Evolutionary conservation across 805 yeast genomes (phyloP).

Genomic region (Zygoascus biomembranicola): DNA sequence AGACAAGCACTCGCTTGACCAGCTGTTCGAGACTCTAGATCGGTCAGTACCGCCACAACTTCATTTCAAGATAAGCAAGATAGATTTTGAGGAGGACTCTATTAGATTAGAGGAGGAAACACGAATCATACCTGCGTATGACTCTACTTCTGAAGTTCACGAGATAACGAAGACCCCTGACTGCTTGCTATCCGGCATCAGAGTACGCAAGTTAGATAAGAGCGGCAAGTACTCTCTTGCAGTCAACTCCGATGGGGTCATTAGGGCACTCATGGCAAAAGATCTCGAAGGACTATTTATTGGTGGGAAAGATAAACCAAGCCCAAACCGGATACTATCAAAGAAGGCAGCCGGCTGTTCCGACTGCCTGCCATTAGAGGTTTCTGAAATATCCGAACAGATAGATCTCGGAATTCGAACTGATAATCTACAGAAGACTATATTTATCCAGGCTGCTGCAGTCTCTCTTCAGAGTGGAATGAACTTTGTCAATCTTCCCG

Average conservation of each 20-base stretch:
- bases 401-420: not conserved
- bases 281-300: not conserved
- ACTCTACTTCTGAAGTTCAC: not conserved
- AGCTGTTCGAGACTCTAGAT: too few relatives aligned
- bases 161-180: not conserved
- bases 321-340: not conserved
- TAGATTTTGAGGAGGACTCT: not conserved
- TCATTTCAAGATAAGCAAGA: not conserved
- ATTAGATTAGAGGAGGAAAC: not conserved
- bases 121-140: not conserved
- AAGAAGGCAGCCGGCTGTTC: not conserved
- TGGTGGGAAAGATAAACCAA: not conserved
- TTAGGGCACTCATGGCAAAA: not conserved
- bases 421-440: not conserved
- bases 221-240: not conserved
- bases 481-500: not conserved
- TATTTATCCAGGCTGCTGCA: not conserved
- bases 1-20: too few relatives aligned
- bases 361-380: not conserved
- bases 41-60: not conserved
- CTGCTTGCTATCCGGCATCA: not conserved
- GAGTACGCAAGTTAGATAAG: not conserved
- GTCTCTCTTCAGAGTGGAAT: not conserved
- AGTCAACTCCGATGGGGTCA: not conserved
- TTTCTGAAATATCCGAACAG: not conserved